Evolutionary conservation across 1,139 yeast species (phyloP).

Genomic region (Zygoascus sp.): DNA sequence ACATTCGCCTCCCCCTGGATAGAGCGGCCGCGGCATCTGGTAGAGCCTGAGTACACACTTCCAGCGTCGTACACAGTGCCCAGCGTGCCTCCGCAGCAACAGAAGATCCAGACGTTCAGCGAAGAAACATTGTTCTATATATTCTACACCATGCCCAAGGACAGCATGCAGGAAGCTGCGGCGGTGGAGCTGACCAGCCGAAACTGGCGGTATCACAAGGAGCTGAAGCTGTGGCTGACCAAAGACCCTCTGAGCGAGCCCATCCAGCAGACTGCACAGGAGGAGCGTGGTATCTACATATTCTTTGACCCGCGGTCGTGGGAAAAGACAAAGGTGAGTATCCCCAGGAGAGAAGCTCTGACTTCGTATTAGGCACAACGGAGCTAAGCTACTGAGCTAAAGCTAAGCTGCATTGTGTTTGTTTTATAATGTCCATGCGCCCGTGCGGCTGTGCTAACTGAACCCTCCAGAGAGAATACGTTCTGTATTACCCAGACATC

Average conservation of each 20-base stretch:
- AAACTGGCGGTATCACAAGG: constrained; percentile 97
- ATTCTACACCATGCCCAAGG: constrained; percentile 91
- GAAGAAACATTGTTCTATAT: constrained; percentile 93
- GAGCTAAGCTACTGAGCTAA: not conserved
- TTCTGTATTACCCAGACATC: constrained; percentile 40
- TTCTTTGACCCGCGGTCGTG: constrained; percentile 95
- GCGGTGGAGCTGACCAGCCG: constrained; percentile 82
- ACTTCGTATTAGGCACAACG: not conserved
- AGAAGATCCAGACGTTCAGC: constrained; percentile 68
- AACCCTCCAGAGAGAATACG: constrained; percentile 34
- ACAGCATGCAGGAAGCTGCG: constrained; percentile 87
- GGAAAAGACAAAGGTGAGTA: constrained; percentile 72
- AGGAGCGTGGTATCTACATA: constrained; percentile 92
- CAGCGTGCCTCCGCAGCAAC: constrained; percentile 56
- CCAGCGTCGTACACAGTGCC: constrained; percentile 56
- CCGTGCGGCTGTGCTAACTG: not conserved
- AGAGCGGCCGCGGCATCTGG: constrained; percentile 83
- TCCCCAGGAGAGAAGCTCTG: too few relatives aligned
- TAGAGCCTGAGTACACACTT: constrained; percentile 71
- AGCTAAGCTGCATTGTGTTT: too few relatives aligned
- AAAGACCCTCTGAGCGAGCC: constrained; percentile 92
- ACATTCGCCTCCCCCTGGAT: constrained; percentile 93
- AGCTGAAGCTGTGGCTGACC: constrained; percentile 92
- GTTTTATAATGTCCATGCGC: not conserved
- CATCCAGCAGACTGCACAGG: constrained; percentile 72